Evolutionary conservation across 2,329 filamentous ascomycete species (phyloP), one percentile per base, ranked within the genome.

Genomic region (Fusarium penzigii): DNA sequence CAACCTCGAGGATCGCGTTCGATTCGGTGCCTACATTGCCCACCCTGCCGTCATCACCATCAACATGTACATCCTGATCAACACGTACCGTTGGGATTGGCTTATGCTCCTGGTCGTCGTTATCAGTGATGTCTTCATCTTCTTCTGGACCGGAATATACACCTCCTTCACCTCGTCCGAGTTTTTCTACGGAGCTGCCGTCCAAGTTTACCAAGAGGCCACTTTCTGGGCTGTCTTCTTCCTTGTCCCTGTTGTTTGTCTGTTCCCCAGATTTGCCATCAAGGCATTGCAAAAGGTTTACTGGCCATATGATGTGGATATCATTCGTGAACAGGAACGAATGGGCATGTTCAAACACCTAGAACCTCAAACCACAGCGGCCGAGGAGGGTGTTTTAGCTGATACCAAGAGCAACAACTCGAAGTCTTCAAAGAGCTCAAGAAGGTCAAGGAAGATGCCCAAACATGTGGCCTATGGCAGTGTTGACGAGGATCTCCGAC

Each of bases 31-130:
- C 48, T 95, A 94, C 70, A 85, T 97, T 63, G 92, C 87, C 3
- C 90, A 90, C 51, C 89, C 90, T 13, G 86, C 90, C 7, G 87
- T 99, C 52, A 76, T 96, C 61, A 87, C 90, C 39, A 95, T 96
- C 78, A 99, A 99, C 72, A 77, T 87, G 53, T 99, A 97, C 76
- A 90, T 99, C 62, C 78, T 99, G 59, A 86, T 97, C 76, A 99
- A 99, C 74, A 95, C 90, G 1, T 97, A 96, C 72, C 85, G 93
- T 55, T 99, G 94, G 94, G 94, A 99, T 71, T 99, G 93, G 93
- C 79, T 99, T 65, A 95, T 95, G 74, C 73, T 92, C 17, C 77
- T 96, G 53, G 87, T 97, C 56, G 88, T 95, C 46, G 74, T 75
- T 20, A 82, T 97, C 70, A 96, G 92, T 73, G 88, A 89, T 56